Percentiles rank a stretch among this genome's conserved stretches.
Evolutionary conservation across 495 filamentous ascomycete species (phyloP).

Genomic region (Bacidia gigantensis): DNA sequence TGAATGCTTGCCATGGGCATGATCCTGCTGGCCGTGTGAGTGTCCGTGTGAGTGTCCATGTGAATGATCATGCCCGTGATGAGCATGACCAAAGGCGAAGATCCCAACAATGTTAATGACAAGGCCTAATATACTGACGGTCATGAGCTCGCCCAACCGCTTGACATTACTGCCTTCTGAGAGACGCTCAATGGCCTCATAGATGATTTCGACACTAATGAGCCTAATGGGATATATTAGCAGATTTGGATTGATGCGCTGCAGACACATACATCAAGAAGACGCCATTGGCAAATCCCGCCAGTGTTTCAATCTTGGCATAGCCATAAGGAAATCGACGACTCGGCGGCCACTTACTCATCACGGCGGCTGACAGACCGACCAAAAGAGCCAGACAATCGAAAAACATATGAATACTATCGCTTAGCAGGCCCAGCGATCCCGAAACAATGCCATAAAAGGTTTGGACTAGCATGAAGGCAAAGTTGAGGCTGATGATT

Average conservation of each 20-base stretch:
- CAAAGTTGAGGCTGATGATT: slow-evolving; percentile 64
- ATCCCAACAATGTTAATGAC: slow-evolving; percentile 87
- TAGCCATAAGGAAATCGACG: slow-evolving; percentile 85
- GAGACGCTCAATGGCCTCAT: slow-evolving; percentile 81
- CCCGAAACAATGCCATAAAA: slow-evolving; percentile 87
- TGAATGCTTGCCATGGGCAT: slow-evolving; percentile 43
- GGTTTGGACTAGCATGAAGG: slow-evolving; percentile 89
- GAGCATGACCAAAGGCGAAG: slow-evolving; percentile 65
- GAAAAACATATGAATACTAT: slow-evolving; percentile 99
- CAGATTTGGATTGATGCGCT: not conserved
- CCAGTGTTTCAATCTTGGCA: slow-evolving; percentile 91
- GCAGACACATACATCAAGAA: slow-evolving; percentile 65
- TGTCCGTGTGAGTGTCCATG: slow-evolving; percentile 53
- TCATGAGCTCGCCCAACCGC: slow-evolving; percentile 70
- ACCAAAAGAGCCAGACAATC: slow-evolving; percentile 89
- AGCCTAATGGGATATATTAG: slow-evolving; percentile 41
- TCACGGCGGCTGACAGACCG: slow-evolving; percentile 86
- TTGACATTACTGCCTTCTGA: slow-evolving; percentile 69
- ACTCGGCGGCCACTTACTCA: slow-evolving; percentile 92
- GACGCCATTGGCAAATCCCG: slow-evolving; percentile 92
- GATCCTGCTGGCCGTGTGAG: slow-evolving; percentile 41
- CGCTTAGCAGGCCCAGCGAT: slow-evolving; percentile 83
- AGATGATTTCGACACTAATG: slow-evolving; percentile 92
- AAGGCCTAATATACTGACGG: slow-evolving; percentile 74
- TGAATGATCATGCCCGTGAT: slow-evolving; percentile 41